Evolutionary conservation across 2,329 filamentous ascomycete species (phyloP).

Genomic region (Fusarium sp.): DNA sequence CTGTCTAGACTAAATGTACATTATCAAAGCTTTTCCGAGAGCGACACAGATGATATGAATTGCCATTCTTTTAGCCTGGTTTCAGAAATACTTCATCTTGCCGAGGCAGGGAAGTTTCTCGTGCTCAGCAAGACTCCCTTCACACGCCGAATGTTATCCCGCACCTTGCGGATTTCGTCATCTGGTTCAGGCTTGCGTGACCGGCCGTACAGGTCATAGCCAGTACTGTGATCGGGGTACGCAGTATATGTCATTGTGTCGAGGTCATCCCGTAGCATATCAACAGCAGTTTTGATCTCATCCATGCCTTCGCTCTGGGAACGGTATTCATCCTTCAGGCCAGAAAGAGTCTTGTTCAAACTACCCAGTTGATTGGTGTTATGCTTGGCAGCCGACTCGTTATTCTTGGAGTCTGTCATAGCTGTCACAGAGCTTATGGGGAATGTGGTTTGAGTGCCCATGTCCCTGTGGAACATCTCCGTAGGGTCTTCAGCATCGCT

Average conservation of each 20-base stretch:
- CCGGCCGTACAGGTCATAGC: conserved; percentile 55
- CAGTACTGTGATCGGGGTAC: conserved; percentile 49
- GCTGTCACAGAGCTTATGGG: conserved; percentile 34
- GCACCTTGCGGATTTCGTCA: conserved; percentile 77
- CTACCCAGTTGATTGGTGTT: conserved; percentile 55
- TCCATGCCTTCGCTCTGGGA: conserved; percentile 59
- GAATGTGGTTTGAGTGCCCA: conserved; percentile 78
- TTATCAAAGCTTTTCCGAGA: not conserved
- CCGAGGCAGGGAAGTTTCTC: conserved; percentile 72
- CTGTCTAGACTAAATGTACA: conserved; percentile 5
- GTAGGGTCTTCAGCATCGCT: conserved; percentile 71
- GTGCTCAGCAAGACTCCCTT: conserved; percentile 82
- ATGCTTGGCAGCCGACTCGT: conserved; percentile 45
- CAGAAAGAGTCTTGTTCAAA: conserved; percentile 54
- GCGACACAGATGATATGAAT: not conserved
- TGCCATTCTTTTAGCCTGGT: not conserved
- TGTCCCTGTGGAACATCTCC: conserved; percentile 83
- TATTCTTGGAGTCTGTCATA: conserved; percentile 2
- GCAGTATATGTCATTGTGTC: conserved; percentile 64
- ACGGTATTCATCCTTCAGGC: conserved; percentile 55
- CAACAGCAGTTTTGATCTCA: conserved; percentile 61
- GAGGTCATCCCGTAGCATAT: conserved; percentile 72
- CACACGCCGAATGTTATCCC: conserved; percentile 78
- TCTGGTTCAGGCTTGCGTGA: conserved; percentile 62
- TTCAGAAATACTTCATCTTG: conserved; percentile 36